These are phyloP conservation scores for Oryza nivara DNA, from an alignment of 176 grass and related monocot species.

Conservation along the genomic window DNA sequence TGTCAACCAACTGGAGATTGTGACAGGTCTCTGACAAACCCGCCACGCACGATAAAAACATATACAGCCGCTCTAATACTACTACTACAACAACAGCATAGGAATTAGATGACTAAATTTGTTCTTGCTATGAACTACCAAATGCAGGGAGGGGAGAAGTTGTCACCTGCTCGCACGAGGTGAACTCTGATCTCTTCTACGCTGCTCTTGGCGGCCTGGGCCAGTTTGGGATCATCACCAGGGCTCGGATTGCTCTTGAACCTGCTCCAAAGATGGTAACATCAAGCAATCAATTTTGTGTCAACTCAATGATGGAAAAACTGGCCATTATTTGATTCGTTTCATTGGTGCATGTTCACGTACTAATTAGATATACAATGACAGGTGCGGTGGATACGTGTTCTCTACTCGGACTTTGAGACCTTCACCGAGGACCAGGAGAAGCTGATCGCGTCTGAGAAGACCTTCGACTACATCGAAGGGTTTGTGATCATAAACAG, in stretches of 20 bases:
- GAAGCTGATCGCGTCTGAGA: slow-evolving; percentile 66
- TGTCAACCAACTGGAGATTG: slow-evolving; percentile 84
- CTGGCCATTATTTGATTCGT: background rate
- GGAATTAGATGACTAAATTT: background rate
- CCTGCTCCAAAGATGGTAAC: slow-evolving; percentile 94
- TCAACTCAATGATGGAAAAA: slow-evolving; percentile 1
- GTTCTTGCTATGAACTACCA: background rate
- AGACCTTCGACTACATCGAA: slow-evolving; percentile 89
- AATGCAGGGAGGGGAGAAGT: slow-evolving; percentile 82
- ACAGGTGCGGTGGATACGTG: slow-evolving; percentile 89
- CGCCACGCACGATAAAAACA: background rate
- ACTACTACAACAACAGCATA: background rate
- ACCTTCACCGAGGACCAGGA: slow-evolving; percentile 93
- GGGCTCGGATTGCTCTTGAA: slow-evolving; percentile 80
- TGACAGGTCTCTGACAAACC: slow-evolving; percentile 74
- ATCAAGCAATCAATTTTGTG: slow-evolving; percentile 11
- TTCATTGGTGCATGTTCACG: slow-evolving; percentile 2
- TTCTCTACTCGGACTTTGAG: slow-evolving; percentile 84
- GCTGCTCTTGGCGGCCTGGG: slow-evolving; percentile 81
- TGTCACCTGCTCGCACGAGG: slow-evolving; percentile 64
- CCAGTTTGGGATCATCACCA: slow-evolving; percentile 92
- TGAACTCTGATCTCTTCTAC: slow-evolving; percentile 87
- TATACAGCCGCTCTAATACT: background rate
- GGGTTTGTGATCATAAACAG: slow-evolving; percentile 95
- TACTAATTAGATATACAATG: slow-evolving; percentile 20